phyloP scores from a whole-genome alignment of 129 eudicot species.

The Artemisia annua region DNA sequence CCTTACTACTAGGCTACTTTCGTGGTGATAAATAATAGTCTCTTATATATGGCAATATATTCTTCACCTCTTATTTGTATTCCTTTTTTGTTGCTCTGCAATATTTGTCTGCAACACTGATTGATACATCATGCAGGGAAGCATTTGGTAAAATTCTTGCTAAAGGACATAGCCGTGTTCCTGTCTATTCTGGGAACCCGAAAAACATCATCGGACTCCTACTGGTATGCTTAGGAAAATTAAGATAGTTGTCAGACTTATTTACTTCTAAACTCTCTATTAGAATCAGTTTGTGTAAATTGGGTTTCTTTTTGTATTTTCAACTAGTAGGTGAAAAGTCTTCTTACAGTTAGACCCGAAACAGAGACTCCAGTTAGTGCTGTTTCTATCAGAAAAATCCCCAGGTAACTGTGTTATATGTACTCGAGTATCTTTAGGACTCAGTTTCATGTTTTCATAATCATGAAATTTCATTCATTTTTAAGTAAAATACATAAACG shows the following conservation, averaged over 20 bases:
- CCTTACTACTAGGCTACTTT: too few relatives aligned
- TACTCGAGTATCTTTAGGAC: background rate
- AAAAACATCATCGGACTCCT: conserved; percentile 88
- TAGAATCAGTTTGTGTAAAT: conserved; percentile 12
- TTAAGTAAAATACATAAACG: too few relatives aligned
- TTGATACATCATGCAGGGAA: conserved; percentile 58
- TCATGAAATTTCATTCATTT: background rate
- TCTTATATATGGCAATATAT: too few relatives aligned
- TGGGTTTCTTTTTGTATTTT: conserved; percentile 5
- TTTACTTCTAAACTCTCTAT: background rate
- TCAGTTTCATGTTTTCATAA: background rate
- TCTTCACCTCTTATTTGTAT: too few relatives aligned
- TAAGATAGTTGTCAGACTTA: background rate
- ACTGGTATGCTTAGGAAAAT: conserved; percentile 57
- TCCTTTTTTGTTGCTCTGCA: too few relatives aligned
- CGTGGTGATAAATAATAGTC: too few relatives aligned
- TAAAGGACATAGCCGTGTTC: conserved; percentile 96
- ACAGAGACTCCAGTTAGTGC: conserved; percentile 98
- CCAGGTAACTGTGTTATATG: conserved; percentile 49
- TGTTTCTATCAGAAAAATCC: conserved; percentile 93
- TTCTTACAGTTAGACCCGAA: conserved; percentile 97
- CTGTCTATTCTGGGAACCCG: conserved; percentile 80
- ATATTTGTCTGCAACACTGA: too few relatives aligned
- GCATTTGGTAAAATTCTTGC: conserved; percentile 97
- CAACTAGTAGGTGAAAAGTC: conserved; percentile 79